phyloP scores from a whole-genome alignment of 2,329 filamentous ascomycete genomes.

The Talaromyces marneffei region DNA sequence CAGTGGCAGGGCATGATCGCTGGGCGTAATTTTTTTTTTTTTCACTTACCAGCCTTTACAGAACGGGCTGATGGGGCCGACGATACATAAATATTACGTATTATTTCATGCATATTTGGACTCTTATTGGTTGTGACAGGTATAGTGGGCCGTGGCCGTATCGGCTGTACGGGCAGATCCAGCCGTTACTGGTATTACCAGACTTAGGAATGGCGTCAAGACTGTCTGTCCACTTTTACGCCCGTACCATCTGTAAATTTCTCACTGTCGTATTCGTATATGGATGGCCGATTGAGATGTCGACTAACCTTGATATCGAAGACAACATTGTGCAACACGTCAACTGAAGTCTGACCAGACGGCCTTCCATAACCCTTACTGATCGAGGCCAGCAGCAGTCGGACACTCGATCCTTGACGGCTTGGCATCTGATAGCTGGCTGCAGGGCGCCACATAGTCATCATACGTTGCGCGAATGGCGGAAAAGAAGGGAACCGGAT shows the following conservation, averaged over 20 bases:
- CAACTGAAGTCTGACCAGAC: not conserved
- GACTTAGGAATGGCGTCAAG: not conserved
- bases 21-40: not conserved
- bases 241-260: not conserved
- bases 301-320: not conserved
- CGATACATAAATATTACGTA: not conserved
- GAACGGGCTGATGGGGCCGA: not conserved
- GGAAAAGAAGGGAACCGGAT: not conserved
- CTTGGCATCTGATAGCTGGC: not conserved
- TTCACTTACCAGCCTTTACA: not conserved
- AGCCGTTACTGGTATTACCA: constrained; percentile 9
- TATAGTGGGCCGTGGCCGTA: not conserved
- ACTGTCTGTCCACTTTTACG: not conserved
- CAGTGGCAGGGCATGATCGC: constrained; percentile 1
- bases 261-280: not conserved
- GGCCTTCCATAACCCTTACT: not conserved
- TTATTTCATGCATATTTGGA: not conserved
- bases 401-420: not conserved
- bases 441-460: not conserved
- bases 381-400: not conserved
- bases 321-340: not conserved
- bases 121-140: not conserved
- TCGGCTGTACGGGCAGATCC: not conserved
- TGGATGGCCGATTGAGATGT: not conserved
- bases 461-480: not conserved